Percentiles rank a stretch among this genome's conserved stretches.
Evolutionary conservation across 768 basidiomycete species (phyloP).

Genomic region (Lactifluus pinguis): DNA sequence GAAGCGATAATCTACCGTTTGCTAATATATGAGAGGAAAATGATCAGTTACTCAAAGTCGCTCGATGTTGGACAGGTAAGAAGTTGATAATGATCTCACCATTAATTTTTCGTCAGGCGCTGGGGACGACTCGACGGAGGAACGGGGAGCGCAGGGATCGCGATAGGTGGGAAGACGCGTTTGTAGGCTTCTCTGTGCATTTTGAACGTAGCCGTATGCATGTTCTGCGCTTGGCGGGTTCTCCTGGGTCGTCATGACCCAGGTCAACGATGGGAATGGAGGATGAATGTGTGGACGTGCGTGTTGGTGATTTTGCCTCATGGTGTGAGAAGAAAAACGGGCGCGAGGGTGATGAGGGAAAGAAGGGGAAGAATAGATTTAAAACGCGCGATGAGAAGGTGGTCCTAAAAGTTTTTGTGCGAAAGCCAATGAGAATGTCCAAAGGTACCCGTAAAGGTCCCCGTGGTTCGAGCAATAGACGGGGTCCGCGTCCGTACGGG

Average conservation of each 20-base stretch:
- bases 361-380: not conserved
- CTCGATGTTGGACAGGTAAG: no score
- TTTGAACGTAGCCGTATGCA: conserved; percentile 8
- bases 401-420: not conserved
- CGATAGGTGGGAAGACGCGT: not conserved
- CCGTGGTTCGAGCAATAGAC: not conserved
- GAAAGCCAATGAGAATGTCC: not conserved
- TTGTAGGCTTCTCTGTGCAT: not conserved
- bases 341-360: not conserved
- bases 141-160: not conserved
- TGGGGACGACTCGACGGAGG: not conserved
- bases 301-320: not conserved
- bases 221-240: conserved; percentile 2
- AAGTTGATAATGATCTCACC: not conserved
- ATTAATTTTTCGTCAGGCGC: not conserved
- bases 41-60: no score
- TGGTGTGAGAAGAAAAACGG: not conserved
- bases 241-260: conserved; percentile 9
- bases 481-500: not conserved
- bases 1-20: conserved; percentile 11
- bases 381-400: not conserved
- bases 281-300: not conserved
- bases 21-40: not conserved
- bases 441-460: not conserved
- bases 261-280: conserved; percentile 12